phyloP scores from a whole-genome alignment of 2,329 filamentous ascomycete species.

The Cladobotryum mycophilum region DNA sequence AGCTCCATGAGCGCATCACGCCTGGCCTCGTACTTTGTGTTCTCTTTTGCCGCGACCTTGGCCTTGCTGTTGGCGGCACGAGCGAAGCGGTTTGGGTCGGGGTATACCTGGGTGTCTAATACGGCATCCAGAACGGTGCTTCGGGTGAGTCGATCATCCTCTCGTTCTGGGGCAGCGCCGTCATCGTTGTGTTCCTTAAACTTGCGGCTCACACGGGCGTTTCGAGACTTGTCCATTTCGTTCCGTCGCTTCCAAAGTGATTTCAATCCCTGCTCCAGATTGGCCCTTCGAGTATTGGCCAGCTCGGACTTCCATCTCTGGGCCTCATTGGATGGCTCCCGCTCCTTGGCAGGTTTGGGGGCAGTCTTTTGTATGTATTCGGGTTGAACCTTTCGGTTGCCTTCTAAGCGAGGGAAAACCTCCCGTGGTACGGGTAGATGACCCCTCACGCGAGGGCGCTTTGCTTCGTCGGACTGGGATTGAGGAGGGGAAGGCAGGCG shows the following conservation, averaged over 20 bases:
- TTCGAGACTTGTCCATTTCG: conserved; percentile 29
- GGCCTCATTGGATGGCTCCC: conserved; percentile 29
- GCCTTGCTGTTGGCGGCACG: conserved; percentile 43
- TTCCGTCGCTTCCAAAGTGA: conserved; percentile 64
- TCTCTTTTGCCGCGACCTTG: conserved; percentile 36
- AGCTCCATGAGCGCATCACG: conserved; percentile 73
- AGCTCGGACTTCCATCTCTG: conserved; percentile 65
- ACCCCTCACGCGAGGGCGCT: conserved; percentile 56
- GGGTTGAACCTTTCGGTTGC: conserved; percentile 53
- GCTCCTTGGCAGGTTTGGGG: conserved; percentile 42
- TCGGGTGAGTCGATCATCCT: conserved; percentile 71
- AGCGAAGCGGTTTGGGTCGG: conserved; percentile 57
- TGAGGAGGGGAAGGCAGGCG: conserved; percentile 74
- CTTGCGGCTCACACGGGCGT: conserved; percentile 37
- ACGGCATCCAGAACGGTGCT: conserved; percentile 52
- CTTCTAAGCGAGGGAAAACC: conserved; percentile 59
- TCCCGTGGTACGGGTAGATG: conserved; percentile 76
- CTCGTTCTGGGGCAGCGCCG: conserved; percentile 59
- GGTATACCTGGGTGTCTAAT: conserved; percentile 44
- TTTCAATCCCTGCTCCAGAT: conserved; percentile 64
- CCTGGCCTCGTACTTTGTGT: conserved; percentile 49
- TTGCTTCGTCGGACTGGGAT: conserved; percentile 58
- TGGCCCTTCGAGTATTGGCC: conserved; percentile 63
- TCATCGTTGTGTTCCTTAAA: conserved; percentile 41
- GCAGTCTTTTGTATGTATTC: conserved; percentile 57